phyloP scores from a whole-genome alignment of 305 asterid species.

The Fraxinus nigra region DNA sequence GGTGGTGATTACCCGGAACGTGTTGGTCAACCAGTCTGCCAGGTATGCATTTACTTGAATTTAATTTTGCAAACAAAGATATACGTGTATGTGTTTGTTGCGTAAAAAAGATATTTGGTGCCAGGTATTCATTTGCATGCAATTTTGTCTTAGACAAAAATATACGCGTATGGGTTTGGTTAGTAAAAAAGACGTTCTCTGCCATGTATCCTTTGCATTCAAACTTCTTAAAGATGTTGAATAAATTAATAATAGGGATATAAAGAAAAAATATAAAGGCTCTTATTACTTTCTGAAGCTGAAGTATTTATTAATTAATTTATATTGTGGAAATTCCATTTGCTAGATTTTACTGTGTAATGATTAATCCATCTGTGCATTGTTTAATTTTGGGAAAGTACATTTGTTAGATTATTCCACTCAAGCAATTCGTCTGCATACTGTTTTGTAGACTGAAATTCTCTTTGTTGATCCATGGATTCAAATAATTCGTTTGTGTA shows the following conservation, averaged over 20 bases:
- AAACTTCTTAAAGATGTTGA: neutral
- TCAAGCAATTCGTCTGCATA: slow-evolving; percentile 20
- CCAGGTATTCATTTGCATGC: neutral
- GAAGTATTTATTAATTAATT: neutral
- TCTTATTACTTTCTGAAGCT: slow-evolving; percentile 10
- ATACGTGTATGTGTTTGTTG: neutral
- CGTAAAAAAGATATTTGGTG: neutral
- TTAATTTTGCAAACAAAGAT: neutral
- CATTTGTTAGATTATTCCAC: slow-evolving; percentile 15
- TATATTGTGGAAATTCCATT: slow-evolving; percentile 9
- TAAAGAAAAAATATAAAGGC: slow-evolving; percentile 8
- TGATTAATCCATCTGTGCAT: neutral
- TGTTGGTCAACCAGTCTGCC: slow-evolving; percentile 80
- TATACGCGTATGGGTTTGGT: neutral
- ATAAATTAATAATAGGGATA: neutral
- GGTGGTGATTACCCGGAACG: slow-evolving; percentile 82
- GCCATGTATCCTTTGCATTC: neutral
- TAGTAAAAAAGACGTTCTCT: neutral
- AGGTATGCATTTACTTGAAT: slow-evolving; percentile 49
- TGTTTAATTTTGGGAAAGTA: neutral
- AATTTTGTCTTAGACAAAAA: neutral
- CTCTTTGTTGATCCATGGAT: slow-evolving; percentile 21
- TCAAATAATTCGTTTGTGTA: slow-evolving; percentile 14
- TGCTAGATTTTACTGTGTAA: neutral
- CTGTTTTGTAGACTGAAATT: slow-evolving; percentile 18